Evolutionary conservation across 768 basidiomycete genomes (phyloP).

Genomic region (Pleurotus platypus): DNA sequence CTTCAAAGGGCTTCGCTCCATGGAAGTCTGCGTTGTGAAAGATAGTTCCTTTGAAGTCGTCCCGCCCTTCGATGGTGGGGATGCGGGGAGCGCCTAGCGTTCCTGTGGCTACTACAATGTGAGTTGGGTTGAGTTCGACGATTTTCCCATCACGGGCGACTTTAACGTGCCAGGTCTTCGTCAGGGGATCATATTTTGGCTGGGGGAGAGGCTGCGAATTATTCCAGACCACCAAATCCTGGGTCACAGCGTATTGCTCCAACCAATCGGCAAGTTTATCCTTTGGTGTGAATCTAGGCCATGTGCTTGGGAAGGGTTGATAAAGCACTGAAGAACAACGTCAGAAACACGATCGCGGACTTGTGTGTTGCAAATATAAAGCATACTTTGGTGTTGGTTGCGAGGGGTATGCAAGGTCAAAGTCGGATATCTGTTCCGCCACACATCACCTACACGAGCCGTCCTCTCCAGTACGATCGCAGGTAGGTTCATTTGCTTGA

Average conservation of each 20-base stretch:
- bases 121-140: constrained; percentile 28
- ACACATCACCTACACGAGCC: constrained; percentile 34
- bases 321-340: constrained; percentile 30
- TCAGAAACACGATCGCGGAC: neutral
- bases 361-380: neutral
- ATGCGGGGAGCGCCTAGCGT: constrained; percentile 28
- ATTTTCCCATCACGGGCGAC: constrained; percentile 23
- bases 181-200: constrained; percentile 28
- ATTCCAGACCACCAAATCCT: constrained; percentile 43
- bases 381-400: constrained; percentile 12
- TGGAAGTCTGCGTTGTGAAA: constrained; percentile 29
- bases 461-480: constrained; percentile 33
- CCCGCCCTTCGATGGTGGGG: constrained; percentile 21
- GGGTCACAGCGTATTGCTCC: constrained; percentile 34
- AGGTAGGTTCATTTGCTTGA: constrained; percentile 35
- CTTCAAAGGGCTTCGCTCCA: constrained; percentile 23
- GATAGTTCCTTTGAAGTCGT: constrained; percentile 25
- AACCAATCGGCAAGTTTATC: constrained; percentile 43
- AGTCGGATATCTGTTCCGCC: constrained; percentile 39
- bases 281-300: constrained; percentile 38
- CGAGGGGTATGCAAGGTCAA: constrained; percentile 33
- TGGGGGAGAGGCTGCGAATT: constrained; percentile 24
- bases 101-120: constrained; percentile 37
- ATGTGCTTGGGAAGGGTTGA: constrained; percentile 32
- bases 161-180: constrained; percentile 29